Evolutionary conservation across 257 asterid genomes (phyloP), one percentile per base, ranked within the genome.

Genomic region (Solanum stenotomum): DNA sequence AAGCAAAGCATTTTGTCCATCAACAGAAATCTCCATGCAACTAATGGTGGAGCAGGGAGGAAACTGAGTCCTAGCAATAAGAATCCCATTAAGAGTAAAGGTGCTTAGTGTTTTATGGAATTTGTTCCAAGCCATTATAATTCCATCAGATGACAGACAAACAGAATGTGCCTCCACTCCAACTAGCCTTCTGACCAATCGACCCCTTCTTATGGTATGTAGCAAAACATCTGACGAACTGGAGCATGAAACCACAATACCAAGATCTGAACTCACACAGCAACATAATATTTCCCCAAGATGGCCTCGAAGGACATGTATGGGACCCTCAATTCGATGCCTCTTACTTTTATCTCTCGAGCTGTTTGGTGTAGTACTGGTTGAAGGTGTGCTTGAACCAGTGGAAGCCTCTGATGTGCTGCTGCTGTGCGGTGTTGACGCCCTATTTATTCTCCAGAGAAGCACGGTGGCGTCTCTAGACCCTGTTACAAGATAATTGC

Each of bases 241-340:
- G 72, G 98, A 95, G 91, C 97, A 96, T 8, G 99, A 97, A 75
- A 94, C 99, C 87, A 96, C 95, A 87, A 97, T 91, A 87, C 99
- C 99, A 89, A 97, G 98, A 93, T 97, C 99, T 71, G 99, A 94
- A 92, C 93, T 95, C 85, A 96, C 95, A 84, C 94, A 89, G 44
- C 99, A 97, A 91, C 98, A 97, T 44, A 93, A 89, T 44, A 97
- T 90, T 91, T 97, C 99, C 87, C 93, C 91, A 83, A 94, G 92
- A 93, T 97, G 99, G 75, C 99, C 99, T 82, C 99, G 94, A 72
- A 97, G 96, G 72, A 97, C 97, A 89, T 97, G 98, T 29, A 96
- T 74, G 75, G 99, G 99, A 87, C 99, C 99, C 90, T 97, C 99
- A 76, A 97, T 94, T 61, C 95, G 93, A 86, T 91, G 93, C 61